These are phyloP conservation scores for Rhizopogon vesiculosus DNA, from an alignment of 768 basidiomycete genomes.

Conservation along the genomic window DNA sequence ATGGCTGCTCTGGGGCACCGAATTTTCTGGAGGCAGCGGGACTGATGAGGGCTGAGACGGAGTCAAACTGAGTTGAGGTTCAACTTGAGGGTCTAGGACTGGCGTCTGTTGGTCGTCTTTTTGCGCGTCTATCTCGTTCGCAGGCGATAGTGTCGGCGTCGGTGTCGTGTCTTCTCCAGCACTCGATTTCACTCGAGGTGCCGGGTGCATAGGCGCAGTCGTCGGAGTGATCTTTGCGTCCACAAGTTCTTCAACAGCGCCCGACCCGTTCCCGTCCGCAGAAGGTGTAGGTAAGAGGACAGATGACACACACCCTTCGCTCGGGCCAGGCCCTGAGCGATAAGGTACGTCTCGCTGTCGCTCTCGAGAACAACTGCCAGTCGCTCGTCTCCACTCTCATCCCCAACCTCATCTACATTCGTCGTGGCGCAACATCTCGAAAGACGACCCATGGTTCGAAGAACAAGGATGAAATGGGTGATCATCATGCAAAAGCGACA, in stretches of 20 bases:
- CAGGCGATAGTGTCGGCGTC: not conserved
- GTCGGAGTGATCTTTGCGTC: not conserved
- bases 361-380: conserved; percentile 22
- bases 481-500: conserved; percentile 44
- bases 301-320: conserved; percentile 3
- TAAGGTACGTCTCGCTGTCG: conserved; percentile 15
- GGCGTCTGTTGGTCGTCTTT: not conserved
- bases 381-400: conserved; percentile 4
- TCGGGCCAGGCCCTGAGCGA: conserved; percentile 14
- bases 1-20: not conserved
- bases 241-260: not conserved
- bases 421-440: conserved; percentile 59
- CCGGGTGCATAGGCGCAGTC: not conserved
- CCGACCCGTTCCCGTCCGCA: not conserved
- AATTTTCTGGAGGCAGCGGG: not conserved
- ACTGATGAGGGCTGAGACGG: not conserved
- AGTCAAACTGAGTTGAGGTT: not conserved
- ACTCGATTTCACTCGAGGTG: not conserved
- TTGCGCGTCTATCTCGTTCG: not conserved
- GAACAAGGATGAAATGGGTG: conserved; percentile 87
- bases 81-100: not conserved
- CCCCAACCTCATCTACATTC: conserved; percentile 16
- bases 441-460: conserved; percentile 69
- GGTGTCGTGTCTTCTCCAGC: not conserved
- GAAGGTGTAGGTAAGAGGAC: not conserved